Evolutionary conservation across 2,329 filamentous ascomycete genomes (phyloP).

Genomic region (Fonsecaea erecta): DNA sequence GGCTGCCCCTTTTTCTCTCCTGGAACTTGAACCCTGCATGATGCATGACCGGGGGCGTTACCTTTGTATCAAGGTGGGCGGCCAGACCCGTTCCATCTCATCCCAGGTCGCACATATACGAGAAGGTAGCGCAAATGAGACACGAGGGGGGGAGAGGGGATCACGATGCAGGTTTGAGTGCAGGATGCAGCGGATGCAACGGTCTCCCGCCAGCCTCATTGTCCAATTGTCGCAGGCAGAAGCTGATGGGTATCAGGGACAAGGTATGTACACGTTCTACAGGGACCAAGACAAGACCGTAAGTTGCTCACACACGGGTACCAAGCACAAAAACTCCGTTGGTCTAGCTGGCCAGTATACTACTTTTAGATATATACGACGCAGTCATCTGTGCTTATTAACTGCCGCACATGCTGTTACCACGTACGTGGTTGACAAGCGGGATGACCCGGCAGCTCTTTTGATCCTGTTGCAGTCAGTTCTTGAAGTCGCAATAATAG

Average conservation of each 20-base stretch:
- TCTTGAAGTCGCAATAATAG: not conserved
- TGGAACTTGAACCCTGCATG: slow-evolving; percentile 17
- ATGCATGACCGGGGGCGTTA: slow-evolving; percentile 2
- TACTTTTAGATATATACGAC: slow-evolving; percentile 10
- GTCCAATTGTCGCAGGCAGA: not conserved
- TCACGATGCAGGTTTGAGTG: not conserved
- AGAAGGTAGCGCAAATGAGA: not conserved
- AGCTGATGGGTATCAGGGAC: not conserved
- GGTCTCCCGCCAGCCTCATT: not conserved
- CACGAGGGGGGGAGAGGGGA: not conserved
- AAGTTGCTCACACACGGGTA: not conserved
- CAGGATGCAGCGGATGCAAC: not conserved
- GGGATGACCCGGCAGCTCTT: not conserved
- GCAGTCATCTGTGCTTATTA: not conserved
- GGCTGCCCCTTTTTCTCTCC: slow-evolving; percentile 18
- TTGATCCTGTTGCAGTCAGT: not conserved
- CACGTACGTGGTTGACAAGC: not conserved
- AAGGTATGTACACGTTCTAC: not conserved
- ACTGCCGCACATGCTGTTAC: not conserved
- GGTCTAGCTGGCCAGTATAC: not conserved
- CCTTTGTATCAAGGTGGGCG: slow-evolving; percentile 5
- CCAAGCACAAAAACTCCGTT: not conserved
- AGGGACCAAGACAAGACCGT: not conserved
- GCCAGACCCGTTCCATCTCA: slow-evolving; percentile 29
- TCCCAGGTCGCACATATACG: not conserved